Conservation (phyloP, 345 rosid genomes). For the Camelina neglecta region DNA sequence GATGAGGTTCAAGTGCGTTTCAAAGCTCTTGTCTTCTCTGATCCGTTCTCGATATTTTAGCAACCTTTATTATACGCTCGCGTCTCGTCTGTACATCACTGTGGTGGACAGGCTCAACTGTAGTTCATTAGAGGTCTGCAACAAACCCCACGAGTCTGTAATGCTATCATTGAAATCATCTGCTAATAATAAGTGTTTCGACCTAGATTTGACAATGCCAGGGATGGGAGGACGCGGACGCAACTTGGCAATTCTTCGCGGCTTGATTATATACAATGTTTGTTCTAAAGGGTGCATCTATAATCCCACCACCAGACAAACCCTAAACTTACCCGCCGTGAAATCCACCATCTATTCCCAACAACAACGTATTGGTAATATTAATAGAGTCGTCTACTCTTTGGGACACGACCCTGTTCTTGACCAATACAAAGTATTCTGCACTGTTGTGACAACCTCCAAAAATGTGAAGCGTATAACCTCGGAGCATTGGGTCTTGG, state of each 20-base stretch:
- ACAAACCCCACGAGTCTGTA: background rate
- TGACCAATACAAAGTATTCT: too few relatives aligned
- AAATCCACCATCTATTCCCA: background rate
- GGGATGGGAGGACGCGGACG: constrained; percentile 15
- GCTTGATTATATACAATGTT: constrained; percentile 15
- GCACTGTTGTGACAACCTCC: too few relatives aligned
- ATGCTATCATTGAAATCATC: background rate
- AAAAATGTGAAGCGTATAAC: accelerated
- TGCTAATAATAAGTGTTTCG: background rate
- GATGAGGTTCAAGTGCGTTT: constrained; percentile 7
- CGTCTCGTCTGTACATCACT: background rate
- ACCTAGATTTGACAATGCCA: background rate
- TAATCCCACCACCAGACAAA: constrained; percentile 31
- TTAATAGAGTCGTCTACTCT: background rate
- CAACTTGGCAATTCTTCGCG: background rate
- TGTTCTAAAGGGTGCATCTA: background rate
- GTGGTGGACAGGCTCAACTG: background rate
- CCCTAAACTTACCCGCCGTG: background rate
- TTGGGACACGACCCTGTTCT: too few relatives aligned
- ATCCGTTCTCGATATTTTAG: background rate
- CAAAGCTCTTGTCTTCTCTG: background rate
- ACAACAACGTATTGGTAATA: accelerated
- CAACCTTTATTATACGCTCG: background rate
- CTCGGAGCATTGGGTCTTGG: constrained; percentile 21
- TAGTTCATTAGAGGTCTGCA: background rate